Evolutionary conservation across 2,329 filamentous ascomycete genomes (phyloP).

Genomic region (Achaetomium macrosporum): DNA sequence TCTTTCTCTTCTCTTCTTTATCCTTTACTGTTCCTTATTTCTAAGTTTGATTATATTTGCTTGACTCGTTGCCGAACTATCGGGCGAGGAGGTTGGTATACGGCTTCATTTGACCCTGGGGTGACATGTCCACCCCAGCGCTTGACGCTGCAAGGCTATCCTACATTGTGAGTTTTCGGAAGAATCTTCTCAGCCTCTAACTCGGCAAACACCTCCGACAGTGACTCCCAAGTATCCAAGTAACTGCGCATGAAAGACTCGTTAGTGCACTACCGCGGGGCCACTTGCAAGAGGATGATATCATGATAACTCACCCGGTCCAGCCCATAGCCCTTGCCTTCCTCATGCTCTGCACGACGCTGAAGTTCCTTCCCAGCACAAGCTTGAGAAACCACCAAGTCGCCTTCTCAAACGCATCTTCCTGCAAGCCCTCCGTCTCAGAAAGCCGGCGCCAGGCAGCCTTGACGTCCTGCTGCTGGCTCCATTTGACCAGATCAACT

Average conservation of each 20-base stretch:
- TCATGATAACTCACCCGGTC: conserved; percentile 33
- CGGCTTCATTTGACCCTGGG: too few species aligned
- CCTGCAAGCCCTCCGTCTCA: conserved; percentile 33
- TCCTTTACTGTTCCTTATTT: too few species aligned
- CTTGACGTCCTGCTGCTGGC: conserved; percentile 33
- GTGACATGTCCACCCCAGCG: too few species aligned
- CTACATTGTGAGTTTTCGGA: conserved; percentile 20
- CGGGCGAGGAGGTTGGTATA: too few species aligned
- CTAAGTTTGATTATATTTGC: too few species aligned
- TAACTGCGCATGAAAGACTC: conserved; percentile 20
- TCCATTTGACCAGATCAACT: conserved; percentile 37
- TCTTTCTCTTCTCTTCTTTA: too few species aligned
- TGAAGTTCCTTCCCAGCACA: conserved; percentile 36
- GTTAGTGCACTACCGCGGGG: not conserved
- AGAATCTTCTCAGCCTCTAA: conserved; percentile 26
- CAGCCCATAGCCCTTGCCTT: conserved; percentile 41
- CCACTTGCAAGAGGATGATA: not conserved
- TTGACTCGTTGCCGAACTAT: too few species aligned
- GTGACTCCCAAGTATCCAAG: conserved; percentile 29
- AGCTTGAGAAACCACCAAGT: conserved; percentile 40
- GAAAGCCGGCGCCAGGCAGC: conserved; percentile 35
- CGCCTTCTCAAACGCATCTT: conserved; percentile 35
- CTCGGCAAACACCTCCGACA: conserved; percentile 22
- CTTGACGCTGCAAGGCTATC: too few species aligned
- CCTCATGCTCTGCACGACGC: conserved; percentile 36